Percentiles rank a stretch among this genome's conserved stretches.
phyloP scores from a whole-genome alignment of 2,329 filamentous ascomycete genomes.

The Ceratocystis cubensis region DNA sequence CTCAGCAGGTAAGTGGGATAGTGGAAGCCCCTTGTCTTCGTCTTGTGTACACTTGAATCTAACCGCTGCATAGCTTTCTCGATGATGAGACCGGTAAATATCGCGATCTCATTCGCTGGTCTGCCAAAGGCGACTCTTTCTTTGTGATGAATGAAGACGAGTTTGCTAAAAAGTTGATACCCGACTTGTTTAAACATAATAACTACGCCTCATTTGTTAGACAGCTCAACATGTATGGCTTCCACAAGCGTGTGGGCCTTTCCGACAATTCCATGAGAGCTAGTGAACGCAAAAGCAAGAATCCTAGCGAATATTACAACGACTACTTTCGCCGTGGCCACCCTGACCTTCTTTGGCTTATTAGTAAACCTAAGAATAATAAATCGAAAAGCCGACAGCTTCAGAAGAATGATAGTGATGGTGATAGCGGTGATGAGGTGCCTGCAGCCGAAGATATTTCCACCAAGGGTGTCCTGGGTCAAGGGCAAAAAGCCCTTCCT shows the following conservation, averaged over 20 bases:
- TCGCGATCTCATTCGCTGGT: constrained; percentile 92
- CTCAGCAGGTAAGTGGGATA: constrained; percentile 67
- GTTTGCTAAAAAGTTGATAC: constrained; percentile 92
- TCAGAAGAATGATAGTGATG: constrained; percentile 56
- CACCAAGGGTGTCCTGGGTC: constrained; percentile 17
- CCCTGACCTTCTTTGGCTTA: constrained; percentile 86
- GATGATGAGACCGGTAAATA: constrained; percentile 67
- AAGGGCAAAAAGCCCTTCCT: constrained; percentile 16
- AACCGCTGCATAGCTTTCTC: constrained; percentile 56
- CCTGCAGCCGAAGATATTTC: constrained; percentile 31
- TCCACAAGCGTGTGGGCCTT: constrained; percentile 87
- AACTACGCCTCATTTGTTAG: constrained; percentile 95
- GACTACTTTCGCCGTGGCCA: constrained; percentile 90
- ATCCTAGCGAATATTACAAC: constrained; percentile 95
- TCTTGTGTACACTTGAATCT: constrained; percentile 20
- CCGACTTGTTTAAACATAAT: constrained; percentile 97
- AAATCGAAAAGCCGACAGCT: constrained; percentile 47
- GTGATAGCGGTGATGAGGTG: constrained; percentile 49
- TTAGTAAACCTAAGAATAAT: constrained; percentile 82
- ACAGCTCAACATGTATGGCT: constrained; percentile 94
- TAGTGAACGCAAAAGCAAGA: constrained; percentile 94
- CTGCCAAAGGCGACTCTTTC: constrained; percentile 90
- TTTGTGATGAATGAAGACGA: constrained; percentile 95
- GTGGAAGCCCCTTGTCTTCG: too few relatives aligned
- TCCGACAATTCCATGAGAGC: constrained; percentile 97